A percentile compares a stretch with the other conserved stretches of the same genome.
phyloP scores from a whole-genome alignment of 768 basidiomycete genomes.

The Tylopilus balloui region DNA sequence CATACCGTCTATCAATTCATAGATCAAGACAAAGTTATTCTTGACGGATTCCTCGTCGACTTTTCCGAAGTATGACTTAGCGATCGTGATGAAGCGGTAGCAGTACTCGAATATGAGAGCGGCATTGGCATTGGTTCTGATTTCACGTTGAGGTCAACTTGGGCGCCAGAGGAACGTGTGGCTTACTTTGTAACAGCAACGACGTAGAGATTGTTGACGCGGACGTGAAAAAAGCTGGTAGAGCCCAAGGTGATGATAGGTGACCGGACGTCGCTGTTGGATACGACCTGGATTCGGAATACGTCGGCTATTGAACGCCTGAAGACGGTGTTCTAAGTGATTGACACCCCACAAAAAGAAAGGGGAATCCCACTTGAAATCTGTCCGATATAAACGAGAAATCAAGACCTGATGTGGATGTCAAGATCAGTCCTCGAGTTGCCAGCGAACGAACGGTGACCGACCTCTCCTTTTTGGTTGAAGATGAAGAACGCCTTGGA shows the following conservation, averaged over 20 bases:
- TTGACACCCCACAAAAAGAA: not conserved
- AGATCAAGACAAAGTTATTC: slow-evolving; percentile 98
- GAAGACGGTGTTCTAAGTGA: slow-evolving; percentile 6
- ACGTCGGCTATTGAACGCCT: slow-evolving; percentile 97
- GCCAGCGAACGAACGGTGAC: slow-evolving; percentile 15
- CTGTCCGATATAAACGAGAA: slow-evolving; percentile 91
- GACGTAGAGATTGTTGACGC: slow-evolving; percentile 92
- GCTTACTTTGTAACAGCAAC: slow-evolving; percentile 92
- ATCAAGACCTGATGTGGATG: slow-evolving; percentile 71
- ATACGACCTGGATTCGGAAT: slow-evolving; percentile 98
- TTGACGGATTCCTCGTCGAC: slow-evolving; percentile 97
- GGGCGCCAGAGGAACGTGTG: not conserved
- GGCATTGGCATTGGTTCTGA: slow-evolving; percentile 92
- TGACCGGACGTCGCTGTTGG: slow-evolving; percentile 93
- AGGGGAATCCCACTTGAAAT: slow-evolving; percentile 75
- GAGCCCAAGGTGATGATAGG: slow-evolving; percentile 97
- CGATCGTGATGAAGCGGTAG: slow-evolving; percentile 93
- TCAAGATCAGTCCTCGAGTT: slow-evolving; percentile 3
- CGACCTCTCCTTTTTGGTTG: slow-evolving; percentile 97
- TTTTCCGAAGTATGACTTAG: slow-evolving; percentile 95
- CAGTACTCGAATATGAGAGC: slow-evolving; percentile 97
- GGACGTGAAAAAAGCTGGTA: slow-evolving; percentile 98
- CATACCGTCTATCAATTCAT: slow-evolving; percentile 93
- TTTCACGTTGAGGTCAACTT: not conserved
- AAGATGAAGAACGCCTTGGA: slow-evolving; percentile 97